A percentile compares a stretch with the other conserved stretches of the same genome.
These are phyloP conservation scores for Sonneratia alba DNA, from an alignment of 345 rosid genomes.

Conservation along the genomic window DNA sequence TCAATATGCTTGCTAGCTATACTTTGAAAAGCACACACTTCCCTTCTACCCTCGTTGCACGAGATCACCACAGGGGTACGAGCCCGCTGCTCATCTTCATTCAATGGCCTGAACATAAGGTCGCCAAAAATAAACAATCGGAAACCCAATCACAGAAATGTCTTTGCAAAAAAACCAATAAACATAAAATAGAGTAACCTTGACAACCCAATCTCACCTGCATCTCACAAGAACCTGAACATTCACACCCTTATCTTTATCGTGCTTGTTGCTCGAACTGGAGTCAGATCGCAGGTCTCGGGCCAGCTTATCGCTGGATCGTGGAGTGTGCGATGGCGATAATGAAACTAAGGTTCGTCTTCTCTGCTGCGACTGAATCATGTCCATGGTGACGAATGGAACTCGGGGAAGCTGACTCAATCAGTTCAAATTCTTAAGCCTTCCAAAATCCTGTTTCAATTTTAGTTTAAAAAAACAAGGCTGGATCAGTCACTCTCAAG, in stretches of 20 bases:
- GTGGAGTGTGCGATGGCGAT: constrained; percentile 87
- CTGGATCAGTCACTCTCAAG: background rate
- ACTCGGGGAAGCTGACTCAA: background rate
- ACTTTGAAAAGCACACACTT: constrained; percentile 75
- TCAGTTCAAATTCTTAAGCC: background rate
- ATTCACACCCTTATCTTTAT: constrained; percentile 92
- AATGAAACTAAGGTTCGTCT: constrained; percentile 59
- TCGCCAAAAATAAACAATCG: background rate
- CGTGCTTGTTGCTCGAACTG: constrained; percentile 47
- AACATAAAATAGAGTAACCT: background rate
- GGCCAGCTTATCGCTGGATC: constrained; percentile 67
- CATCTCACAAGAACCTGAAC: constrained; percentile 96
- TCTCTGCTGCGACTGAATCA: constrained; percentile 37
- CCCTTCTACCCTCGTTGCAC: constrained; percentile 75
- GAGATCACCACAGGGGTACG: constrained; percentile 84
- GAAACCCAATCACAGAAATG: background rate
- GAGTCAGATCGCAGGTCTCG: constrained; percentile 89
- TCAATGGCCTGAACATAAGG: constrained; percentile 54
- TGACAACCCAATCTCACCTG: constrained; percentile 39
- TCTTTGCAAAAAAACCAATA: background rate
- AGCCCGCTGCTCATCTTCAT: constrained; percentile 65
- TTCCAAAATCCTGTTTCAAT: background rate
- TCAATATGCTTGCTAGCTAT: constrained; percentile 97
- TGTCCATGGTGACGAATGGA: constrained; percentile 3
- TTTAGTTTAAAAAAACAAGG: background rate